Percentiles rank a stretch among this genome's conserved stretches.
These are phyloP conservation scores for Neodidymelliopsis sp. DNA, from an alignment of 2,329 filamentous ascomycete genomes.

Conservation along the genomic window DNA sequence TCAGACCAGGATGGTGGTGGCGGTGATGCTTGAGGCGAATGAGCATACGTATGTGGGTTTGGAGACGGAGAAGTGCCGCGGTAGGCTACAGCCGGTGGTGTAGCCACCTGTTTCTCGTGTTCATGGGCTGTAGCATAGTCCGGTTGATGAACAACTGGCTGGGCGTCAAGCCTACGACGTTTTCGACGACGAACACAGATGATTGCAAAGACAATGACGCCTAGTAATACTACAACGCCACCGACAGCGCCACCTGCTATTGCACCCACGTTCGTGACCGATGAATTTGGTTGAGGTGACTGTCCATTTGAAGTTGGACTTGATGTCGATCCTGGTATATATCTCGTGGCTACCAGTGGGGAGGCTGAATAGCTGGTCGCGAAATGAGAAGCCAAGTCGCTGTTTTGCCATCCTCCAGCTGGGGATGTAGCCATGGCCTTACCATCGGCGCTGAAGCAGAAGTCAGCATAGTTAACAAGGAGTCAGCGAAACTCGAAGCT, in stretches of 20 bases:
- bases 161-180: no score
- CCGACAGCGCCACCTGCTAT: conserved; percentile 48
- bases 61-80: conserved; percentile 1
- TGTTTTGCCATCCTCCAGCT: conserved; percentile 54
- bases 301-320: neutral
- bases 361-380: conserved; percentile 54
- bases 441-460: conserved; percentile 48
- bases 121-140: no score
- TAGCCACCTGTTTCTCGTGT: conserved; percentile 17
- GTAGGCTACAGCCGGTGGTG: neutral
- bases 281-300: neutral
- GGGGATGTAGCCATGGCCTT: conserved; percentile 61
- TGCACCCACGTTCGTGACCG: conserved; percentile 28
- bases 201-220: conserved; percentile 24
- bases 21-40: neutral
- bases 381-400: conserved; percentile 61
- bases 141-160: no score
- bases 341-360: conserved; percentile 58
- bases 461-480: neutral
- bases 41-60: neutral
- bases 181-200: conserved; percentile 29
- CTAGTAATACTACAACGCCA: conserved; percentile 31
- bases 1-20: conserved; percentile 3
- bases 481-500: neutral
- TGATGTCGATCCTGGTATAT: conserved; percentile 27